Evolutionary conservation across 371 early-diverging fungal species (phyloP).

Genomic region (Mortierella sp.): DNA sequence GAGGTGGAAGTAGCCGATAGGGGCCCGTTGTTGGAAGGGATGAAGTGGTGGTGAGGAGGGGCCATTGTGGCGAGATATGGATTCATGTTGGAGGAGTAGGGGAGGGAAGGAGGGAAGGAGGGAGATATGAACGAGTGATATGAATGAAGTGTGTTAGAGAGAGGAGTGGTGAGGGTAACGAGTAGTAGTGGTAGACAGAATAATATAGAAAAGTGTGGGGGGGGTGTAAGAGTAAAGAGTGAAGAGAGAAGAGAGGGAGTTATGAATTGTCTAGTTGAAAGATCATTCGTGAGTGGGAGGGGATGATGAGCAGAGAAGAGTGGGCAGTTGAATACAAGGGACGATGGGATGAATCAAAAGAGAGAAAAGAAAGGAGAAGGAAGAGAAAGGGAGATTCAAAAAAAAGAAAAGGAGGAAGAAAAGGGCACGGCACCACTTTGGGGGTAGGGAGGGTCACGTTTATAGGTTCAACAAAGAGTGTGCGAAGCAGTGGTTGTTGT

Average conservation of each 20-base stretch:
- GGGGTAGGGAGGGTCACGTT: not conserved
- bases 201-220: no score
- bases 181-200: no score
- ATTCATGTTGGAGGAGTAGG: not conserved
- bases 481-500: not conserved
- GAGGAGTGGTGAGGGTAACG: not conserved
- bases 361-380: not conserved
- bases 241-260: not conserved
- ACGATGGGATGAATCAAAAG: not conserved
- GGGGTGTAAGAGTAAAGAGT: no score
- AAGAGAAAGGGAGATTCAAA: slow-evolving; percentile 1
- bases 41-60: slow-evolving; percentile 7
- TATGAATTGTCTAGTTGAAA: slow-evolving; percentile 7
- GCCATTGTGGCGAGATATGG: slow-evolving; percentile 5
- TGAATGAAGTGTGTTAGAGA: not conserved
- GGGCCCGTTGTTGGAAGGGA: slow-evolving; percentile 10
- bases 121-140: not conserved
- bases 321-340: not conserved
- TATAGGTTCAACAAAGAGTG: no score
- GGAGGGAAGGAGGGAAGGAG: not conserved
- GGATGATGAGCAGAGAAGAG: not conserved
- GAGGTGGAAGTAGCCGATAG: not conserved
- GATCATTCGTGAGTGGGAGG: not conserved
- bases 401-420: slow-evolving; percentile 6
- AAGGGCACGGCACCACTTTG: not conserved